These are phyloP conservation scores for Ustilago esculenta DNA, from an alignment of 1,284 basidiomycete species.

Conservation along the genomic window DNA sequence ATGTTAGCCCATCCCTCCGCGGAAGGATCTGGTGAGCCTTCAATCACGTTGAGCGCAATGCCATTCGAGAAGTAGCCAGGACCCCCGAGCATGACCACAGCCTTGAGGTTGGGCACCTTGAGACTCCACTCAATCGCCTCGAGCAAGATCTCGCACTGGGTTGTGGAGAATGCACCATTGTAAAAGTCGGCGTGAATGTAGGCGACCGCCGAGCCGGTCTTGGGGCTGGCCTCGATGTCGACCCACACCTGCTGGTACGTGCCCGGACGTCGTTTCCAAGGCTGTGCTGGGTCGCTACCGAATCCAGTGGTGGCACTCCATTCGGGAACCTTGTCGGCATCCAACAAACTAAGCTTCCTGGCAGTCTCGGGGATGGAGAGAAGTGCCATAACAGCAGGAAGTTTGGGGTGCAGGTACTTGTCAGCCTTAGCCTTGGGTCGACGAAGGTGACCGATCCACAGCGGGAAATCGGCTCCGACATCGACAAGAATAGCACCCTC, in stretches of 20 bases:
- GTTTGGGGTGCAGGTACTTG: conserved; percentile 68
- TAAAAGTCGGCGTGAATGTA: conserved; percentile 70
- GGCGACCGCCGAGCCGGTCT: conserved; percentile 49
- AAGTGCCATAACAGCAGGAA: conserved; percentile 68
- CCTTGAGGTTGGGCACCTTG: conserved; percentile 64
- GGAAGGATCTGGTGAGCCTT: conserved; percentile 67
- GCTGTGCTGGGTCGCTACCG: conserved; percentile 12
- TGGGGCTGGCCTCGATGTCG: conserved; percentile 54
- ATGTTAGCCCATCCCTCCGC: conserved; percentile 70
- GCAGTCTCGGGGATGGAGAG: conserved; percentile 61
- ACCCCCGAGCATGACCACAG: conserved; percentile 68
- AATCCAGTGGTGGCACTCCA: conserved; percentile 59
- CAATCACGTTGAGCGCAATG: conserved; percentile 70
- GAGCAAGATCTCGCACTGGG: conserved; percentile 68
- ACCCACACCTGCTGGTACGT: conserved; percentile 70
- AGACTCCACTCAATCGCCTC: conserved; percentile 68
- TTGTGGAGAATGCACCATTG: conserved; percentile 70
- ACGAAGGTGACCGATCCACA: conserved; percentile 70
- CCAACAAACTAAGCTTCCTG: conserved; percentile 41
- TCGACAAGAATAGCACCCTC: conserved; percentile 69
- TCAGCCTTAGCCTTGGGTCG: conserved; percentile 67
- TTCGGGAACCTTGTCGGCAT: conserved; percentile 63
- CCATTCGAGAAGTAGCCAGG: conserved; percentile 70
- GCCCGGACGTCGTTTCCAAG: conserved; percentile 49
- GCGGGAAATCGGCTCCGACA: conserved; percentile 62